Base-by-base conservation (phyloP, 2,329 filamentous ascomycete genomes). In the Apiospora aurea region DNA sequence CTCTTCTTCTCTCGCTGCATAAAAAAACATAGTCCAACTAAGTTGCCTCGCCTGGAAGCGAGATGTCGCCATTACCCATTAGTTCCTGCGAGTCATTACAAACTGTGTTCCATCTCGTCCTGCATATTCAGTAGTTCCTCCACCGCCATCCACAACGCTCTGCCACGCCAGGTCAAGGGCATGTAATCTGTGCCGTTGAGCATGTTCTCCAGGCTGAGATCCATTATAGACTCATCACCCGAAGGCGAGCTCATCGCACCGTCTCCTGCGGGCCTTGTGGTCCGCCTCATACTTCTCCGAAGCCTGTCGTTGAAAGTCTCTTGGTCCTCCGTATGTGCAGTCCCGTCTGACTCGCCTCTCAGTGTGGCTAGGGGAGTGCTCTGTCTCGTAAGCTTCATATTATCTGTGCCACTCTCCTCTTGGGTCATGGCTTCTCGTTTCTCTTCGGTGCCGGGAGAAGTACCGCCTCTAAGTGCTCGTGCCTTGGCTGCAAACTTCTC, bases 401-500 rank as follows among this genome's bases (percentile, higher is more conserved):
- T 64, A 10, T 26, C 53, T 21, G 11, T 21, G 10, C 38, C 38
- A 44, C 6, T 8, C 4, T 24, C 64, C 4, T 61, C 53, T 16
- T 61, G 26, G 14, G n/a, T 18, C 5, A 5, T 14, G 2, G n/a
- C 41, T 26, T 68, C 66, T 47, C 6, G 14, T 16, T 16, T 47
- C n/a, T 68, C 66, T 13, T 26, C 26, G 21, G 26, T 11, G 6
- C n/a, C 51, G 10, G 44, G 21, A 44, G 34, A 43, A 16, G 51
- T 51, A 6, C 46, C 44, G n/a, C 66, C 69, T 71, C 61, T 70
- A 46, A 72, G 43, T 1, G 75, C 79, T 67, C 78, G 78, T 44
- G 85, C 53, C 34, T 79, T 78, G 18, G 77, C 73, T 4, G 81
- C 82, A 72, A 87, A 85, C 53, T 80, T 79, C 76, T 88, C 83